Base-by-base conservation (phyloP, 495 filamentous ascomycete genomes). In the Astrothelium subdiscretum region DNA sequence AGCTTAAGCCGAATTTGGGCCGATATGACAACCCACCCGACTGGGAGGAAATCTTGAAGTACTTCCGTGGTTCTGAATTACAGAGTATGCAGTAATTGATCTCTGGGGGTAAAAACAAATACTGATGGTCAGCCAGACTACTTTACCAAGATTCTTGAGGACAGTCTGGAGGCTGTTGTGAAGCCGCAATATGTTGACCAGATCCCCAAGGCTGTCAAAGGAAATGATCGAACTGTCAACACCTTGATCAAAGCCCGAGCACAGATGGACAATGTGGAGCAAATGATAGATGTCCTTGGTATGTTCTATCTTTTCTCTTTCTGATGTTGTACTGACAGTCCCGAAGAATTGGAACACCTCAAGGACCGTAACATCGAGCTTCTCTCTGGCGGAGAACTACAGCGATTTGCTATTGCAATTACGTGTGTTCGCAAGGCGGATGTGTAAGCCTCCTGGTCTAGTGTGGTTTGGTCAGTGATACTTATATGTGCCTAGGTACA, bases 101-200 rank as follows among this genome's bases (percentile, higher is more conserved):
- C 32, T 66, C 35, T 57, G 40, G 58, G 38, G 11, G n/a, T 65
- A 51, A 1, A 31, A 32, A 43, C 12, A 40, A 18, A 59, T 24
- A 43, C 64, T 72, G 48, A 72, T 59, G 20, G 13, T 10, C 15
- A 11, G 38, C 43, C 67, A 95, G 90, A 98, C 78, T 97, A 97
- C 77, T 96, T 97, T 74, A 98, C 94, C 62, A 98, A 97, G 77
- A 82, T 98, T 11, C 80, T 98, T 43, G 94, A 98, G 72, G 94
- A 98, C 70, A 82, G 97, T 66, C 77, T 98, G 59, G 97, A 97
- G 80, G 91, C 95, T 58, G 90, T 97, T 44, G 90, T 96, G 61
- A 98, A 98, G 81, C 94, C 94, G 66, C 95, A 98, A 78, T 98
- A 98, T 79, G 94, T 98, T 61, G 95, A 98, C 66, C 95, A 96